Evolutionary conservation across 371 early-diverging fungal species (phyloP), one percentile per base, ranked within the genome.

Genomic region (Coemansia sp.): DNA sequence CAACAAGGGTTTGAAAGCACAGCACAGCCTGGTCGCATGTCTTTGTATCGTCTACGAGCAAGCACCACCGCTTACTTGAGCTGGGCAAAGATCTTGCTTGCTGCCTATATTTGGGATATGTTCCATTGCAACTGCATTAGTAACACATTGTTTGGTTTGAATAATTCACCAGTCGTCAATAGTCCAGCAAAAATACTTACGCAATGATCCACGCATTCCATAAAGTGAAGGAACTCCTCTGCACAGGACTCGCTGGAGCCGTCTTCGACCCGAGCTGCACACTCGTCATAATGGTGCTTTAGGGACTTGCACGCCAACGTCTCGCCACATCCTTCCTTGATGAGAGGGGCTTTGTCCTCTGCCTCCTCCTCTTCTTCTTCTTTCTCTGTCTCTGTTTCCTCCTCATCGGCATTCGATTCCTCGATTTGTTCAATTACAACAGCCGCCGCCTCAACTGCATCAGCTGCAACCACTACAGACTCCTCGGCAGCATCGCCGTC

Each of bases 131-230:
- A 15, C 40, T 57, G 39, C 5, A 56, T 23, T 15, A 56, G 24
- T 29, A 56, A 32, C 32, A 28, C n/a, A 12, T 29, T 28, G 7
- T 12, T 15, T 17, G 13, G 13, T 4, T 24, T 29, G 29, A 7
- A 32, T 54, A 54, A 39, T 5, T 4, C 48, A n/a, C 48, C 17
- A 17, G 6, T 1, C 13, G 21, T n/a, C 4, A 11, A 19, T 19
- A 11, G 11, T n/a, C 8, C 52, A 23, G 23, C 2, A 1, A 11
- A 28, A 17, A 36, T 62, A 79, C 79, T 73, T 79, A 79, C 79
- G 54, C 80, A 80, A 28, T 81, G 49, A 66, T 78, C 82, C 15
- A 80, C 79, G 58, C 82, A 81, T 59, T 80, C 71, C 62, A 80
- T 40, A 54, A 80, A 71, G 80, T 81, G 82, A 32, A 80, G 69